phyloP scores from a whole-genome alignment of 345 rosid genomes.

The Microcos paniculata region DNA sequence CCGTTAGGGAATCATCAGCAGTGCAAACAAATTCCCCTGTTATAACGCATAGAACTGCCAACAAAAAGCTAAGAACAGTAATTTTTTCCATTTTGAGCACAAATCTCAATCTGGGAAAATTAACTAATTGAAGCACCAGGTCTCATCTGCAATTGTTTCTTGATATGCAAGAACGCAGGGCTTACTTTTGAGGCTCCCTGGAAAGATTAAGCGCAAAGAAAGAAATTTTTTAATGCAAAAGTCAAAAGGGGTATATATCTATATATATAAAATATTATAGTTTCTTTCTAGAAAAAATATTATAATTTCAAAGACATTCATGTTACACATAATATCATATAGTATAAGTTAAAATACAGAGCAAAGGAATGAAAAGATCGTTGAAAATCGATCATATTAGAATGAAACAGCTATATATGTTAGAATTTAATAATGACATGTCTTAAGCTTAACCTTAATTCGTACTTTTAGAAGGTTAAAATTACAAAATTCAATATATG shows the following conservation, averaged over 20 bases:
- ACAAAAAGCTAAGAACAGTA: conserved; percentile 4
- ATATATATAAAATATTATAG: neutral
- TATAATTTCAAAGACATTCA: neutral
- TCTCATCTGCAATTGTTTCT: neutral
- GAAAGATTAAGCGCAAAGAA: neutral
- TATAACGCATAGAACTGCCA: conserved; percentile 18
- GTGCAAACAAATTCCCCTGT: conserved; percentile 15
- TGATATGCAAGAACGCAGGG: neutral
- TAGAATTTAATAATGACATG: too few relatives aligned
- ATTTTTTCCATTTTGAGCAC: conserved; percentile 16
- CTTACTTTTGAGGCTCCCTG: neutral
- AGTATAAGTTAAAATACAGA: neutral
- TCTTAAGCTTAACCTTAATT: too few relatives aligned
- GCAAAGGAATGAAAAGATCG: neutral
- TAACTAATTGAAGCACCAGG: neutral
- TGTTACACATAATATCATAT: neutral
- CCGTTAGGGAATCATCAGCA: conserved; percentile 17
- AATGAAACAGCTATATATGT: too few relatives aligned
- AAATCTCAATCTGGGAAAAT: neutral
- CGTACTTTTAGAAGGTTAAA: too few relatives aligned
- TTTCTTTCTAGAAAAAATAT: too few relatives aligned
- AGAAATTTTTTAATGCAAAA: neutral
- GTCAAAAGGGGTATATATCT: neutral
- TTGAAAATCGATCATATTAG: neutral
- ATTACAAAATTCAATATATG: too few relatives aligned